Evolutionary conservation across 202 grass and related monocot species (phyloP), one percentile per base, ranked within the genome.

Genomic region (Panicum hallii): DNA sequence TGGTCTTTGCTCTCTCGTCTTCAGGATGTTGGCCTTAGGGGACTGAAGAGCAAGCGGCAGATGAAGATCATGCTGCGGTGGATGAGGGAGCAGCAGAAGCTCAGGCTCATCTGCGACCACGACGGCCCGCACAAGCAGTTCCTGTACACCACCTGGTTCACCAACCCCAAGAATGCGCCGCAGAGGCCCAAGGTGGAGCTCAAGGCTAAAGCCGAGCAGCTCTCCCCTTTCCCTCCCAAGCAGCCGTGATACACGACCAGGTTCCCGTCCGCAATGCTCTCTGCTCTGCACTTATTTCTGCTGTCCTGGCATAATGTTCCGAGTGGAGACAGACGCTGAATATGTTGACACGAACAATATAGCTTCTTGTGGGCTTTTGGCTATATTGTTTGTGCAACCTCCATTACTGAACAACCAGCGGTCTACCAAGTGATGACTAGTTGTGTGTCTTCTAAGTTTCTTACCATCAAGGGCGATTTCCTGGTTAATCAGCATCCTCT

Each of bases 91-190:
- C 91, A 82, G 43, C 91, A 98, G 79, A 98, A 98, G 82, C 83
- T 95, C 16, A 83, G 75, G 78, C 75, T 95, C 78, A 95, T 98
- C 70, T 98, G 93, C 63, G 89, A 94, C 83, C 91, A 95, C 20
- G 85, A 89, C 40, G 91, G 90, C 9, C 87, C 91, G 23, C 93
- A 98, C 87, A 98, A 92, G 89, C 93, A 95, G 49, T 98, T 98
- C 57, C 91, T 98, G 52, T 98, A 98, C 63, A 92, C 93, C 13
- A 98, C 95, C 55, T 98, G 95, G 95, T 98, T 98, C 62, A 98
- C 95, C 36, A 95, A 92, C 34, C 95, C 95, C 52, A 95, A 81
- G 74, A 93, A 85, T 30, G 71, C 49, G 15, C 71, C 48, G 9
- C 71, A 12, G 30, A 74, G 28, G 71, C 49, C 71, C 49, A 74